phyloP scores from a whole-genome alignment of 2,329 filamentous ascomycete genomes.

The Penicillium capsulatum region DNA sequence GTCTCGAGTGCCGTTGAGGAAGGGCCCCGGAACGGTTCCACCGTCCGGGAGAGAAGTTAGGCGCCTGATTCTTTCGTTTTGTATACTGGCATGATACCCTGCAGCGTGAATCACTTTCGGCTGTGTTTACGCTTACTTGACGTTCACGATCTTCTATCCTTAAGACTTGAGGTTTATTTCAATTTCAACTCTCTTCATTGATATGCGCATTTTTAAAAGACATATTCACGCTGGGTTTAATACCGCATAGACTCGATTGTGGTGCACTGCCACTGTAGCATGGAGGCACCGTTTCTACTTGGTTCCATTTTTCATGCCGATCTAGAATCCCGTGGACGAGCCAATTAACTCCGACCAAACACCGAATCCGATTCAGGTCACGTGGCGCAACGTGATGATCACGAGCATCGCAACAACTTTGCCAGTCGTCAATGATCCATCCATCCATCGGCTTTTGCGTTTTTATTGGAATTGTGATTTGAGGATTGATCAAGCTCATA shows the following conservation, averaged over 20 bases:
- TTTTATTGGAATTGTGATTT: background rate
- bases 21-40: conserved; percentile 6
- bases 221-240: too few species aligned
- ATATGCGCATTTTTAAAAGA: too few species aligned
- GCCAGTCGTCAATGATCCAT: conserved; percentile 8
- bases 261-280: too few species aligned
- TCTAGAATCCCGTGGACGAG: background rate
- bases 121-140: too few species aligned
- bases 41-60: conserved; percentile 26
- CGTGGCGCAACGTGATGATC: conserved; percentile 20
- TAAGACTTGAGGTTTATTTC: background rate
- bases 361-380: conserved; percentile 19
- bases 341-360: conserved; percentile 15
- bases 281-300: background rate
- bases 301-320: background rate
- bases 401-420: conserved; percentile 16
- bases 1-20: conserved; percentile 26
- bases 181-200: too few species aligned
- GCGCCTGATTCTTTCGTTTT: conserved; percentile 4
- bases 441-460: conserved; percentile 2
- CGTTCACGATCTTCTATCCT: conserved; percentile 2
- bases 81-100: conserved; percentile 16
- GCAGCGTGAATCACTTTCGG: too few species aligned
- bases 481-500: background rate
- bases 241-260: too few species aligned